phyloP scores from a whole-genome alignment of 306 rosid species.

The Sicyos baderoa region DNA sequence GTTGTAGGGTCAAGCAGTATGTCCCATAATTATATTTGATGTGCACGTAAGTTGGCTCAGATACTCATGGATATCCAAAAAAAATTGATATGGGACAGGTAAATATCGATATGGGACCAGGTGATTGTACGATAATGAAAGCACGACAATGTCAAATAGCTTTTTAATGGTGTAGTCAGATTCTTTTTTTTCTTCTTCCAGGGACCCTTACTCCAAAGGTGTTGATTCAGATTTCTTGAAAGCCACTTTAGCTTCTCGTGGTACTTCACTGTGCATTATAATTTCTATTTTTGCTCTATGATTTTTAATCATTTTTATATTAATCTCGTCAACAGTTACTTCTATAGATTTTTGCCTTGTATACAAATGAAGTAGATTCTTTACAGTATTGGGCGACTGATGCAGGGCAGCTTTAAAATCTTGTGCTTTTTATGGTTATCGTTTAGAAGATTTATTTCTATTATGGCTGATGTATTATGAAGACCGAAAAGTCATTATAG shows the following conservation, averaged over 20 bases:
- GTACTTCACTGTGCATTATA: conserved; percentile 28
- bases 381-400: neutral
- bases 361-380: neutral
- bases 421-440: neutral
- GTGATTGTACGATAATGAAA: neutral
- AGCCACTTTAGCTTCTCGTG: conserved; percentile 66
- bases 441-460: neutral
- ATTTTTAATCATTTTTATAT: neutral
- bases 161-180: too few species aligned
- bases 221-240: conserved; percentile 56
- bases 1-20: too few species aligned
- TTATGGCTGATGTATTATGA: neutral
- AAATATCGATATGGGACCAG: neutral
- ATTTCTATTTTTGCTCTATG: neutral
- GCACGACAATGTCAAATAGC: neutral
- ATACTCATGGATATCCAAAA: too few species aligned
- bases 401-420: neutral
- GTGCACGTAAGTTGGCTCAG: too few species aligned
- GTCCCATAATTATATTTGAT: too few species aligned
- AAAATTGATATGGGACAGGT: too few species aligned
- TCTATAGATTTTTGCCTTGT: neutral
- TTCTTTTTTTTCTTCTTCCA: too few species aligned
- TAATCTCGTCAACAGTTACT: neutral
- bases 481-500: neutral
- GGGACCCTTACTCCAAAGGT: conserved; percentile 81